Evolutionary conservation across 768 basidiomycete species (phyloP), one percentile per base, ranked within the genome.

Genomic region (Tricholoma saponaceum): DNA sequence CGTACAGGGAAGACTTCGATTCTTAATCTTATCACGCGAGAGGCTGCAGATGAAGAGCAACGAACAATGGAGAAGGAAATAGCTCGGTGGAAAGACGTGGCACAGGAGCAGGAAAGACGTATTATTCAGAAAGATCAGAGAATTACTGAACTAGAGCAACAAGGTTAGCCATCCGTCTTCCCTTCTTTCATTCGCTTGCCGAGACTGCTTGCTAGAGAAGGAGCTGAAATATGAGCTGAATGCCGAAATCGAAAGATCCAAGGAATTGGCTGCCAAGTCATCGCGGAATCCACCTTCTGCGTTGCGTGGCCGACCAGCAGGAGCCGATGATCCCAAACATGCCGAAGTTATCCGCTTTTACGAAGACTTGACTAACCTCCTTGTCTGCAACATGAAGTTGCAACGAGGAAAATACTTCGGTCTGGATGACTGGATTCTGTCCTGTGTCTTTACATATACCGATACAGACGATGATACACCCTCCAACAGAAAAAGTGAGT

Each of bases 291-390:
- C 69, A 4, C 76, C 79, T 16, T 70, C 77, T 20, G 71, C 72
- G 20, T 52, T 64, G 20, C 73, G 74, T 51, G 70, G 72, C 46
- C 60, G 72, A 52, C 74, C 76, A 13, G 66, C 68, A 26, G 73
- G 74, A 57, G 72, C 74, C 20, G 55, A 69, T 46, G 84, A 87
- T 60, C 82, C 83, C 5, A 85, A 85, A 66, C 79, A 83, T 61
- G 72, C 75, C 3, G 75, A 79, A 64, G 79, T 87, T 43, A 79
- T 93, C 63, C 78, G 77, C 52, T 82, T 95, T 59, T 96, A 96
- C 67, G 92, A 95, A 69, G 92, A 95, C 64, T 70, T 92, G 61
- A 92, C 91, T 1, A 91, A 93, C 63, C 73, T 95, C 22, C 76
- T 91, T 37, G 79, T 95, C 22, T 76, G 82, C 3, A 81, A 76